Evolutionary conservation across 805 yeast genomes (phyloP).

Genomic region (Geotrichum ghanense): DNA sequence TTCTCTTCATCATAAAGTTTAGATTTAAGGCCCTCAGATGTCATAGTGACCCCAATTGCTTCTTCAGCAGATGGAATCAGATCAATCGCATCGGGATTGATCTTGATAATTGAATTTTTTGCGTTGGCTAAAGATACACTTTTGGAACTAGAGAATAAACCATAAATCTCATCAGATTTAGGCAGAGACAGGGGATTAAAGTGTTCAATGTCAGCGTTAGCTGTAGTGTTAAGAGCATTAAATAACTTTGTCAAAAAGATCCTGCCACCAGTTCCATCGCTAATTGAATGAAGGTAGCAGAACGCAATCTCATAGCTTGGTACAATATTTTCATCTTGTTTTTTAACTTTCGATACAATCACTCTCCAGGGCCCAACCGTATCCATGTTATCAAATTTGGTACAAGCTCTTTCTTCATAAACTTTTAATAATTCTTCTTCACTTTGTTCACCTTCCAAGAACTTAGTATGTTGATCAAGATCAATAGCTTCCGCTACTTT

Average conservation of each 20-base stretch:
- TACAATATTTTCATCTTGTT: background rate
- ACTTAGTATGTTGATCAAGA: background rate
- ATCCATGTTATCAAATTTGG: background rate
- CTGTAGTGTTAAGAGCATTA: background rate
- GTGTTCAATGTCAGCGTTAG: background rate
- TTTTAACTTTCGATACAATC: background rate
- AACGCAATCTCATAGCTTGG: background rate
- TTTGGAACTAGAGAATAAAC: background rate
- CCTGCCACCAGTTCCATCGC: slow-evolving; percentile 5
- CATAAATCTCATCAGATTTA: background rate
- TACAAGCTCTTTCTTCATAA: background rate
- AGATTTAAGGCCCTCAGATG: background rate
- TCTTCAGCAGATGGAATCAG: background rate
- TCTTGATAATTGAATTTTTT: background rate
- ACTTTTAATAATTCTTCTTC: background rate
- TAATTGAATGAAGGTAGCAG: slow-evolving; percentile 4
- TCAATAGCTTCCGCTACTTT: background rate
- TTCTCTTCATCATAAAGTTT: background rate
- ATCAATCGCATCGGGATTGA: background rate
- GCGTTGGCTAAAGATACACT: background rate
- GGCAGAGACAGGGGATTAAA: background rate
- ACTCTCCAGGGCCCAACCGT: background rate
- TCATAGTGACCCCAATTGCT: background rate
- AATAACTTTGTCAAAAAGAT: slow-evolving; percentile 2
- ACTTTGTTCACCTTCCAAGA: background rate